Percentiles rank a stretch among this genome's conserved stretches.
These are phyloP conservation scores for Nepenthes gracilis DNA, from an alignment of 148 eudicot genomes.

Conservation along the genomic window DNA sequence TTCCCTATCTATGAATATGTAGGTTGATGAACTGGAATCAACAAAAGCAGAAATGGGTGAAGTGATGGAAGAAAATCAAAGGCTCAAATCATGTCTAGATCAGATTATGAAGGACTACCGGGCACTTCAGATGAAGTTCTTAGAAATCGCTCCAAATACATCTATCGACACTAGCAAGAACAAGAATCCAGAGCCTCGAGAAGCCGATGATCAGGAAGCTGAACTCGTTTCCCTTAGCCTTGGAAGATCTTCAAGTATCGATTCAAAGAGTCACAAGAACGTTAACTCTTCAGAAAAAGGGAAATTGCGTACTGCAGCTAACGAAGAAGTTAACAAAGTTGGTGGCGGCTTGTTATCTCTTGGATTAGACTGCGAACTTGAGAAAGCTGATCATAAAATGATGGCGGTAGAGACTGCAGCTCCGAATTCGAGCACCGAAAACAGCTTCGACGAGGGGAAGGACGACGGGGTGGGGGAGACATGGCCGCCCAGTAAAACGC, in stretches of 20 bases:
- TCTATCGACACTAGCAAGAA: slow-evolving; percentile 3
- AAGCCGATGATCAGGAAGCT: slow-evolving; percentile 13
- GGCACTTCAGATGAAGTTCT: slow-evolving; percentile 46
- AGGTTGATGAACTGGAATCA: slow-evolving; percentile 43
- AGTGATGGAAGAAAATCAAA: slow-evolving; percentile 69
- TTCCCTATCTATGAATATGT: neutral
- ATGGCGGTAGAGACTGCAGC: neutral
- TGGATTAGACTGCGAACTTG: slow-evolving; percentile 38
- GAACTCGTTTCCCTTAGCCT: slow-evolving; percentile 62
- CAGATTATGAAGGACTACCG: slow-evolving; percentile 52
- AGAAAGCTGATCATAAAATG: slow-evolving; percentile 4
- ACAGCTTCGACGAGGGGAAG: slow-evolving; percentile 32
- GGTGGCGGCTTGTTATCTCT: slow-evolving; percentile 31
- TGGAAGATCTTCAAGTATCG: slow-evolving; percentile 44
- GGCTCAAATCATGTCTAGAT: slow-evolving; percentile 41
- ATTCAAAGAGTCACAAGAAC: slow-evolving; percentile 11
- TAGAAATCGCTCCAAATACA: slow-evolving; percentile 14
- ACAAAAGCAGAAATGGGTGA: slow-evolving; percentile 65
- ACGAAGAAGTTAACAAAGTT: slow-evolving; percentile 11
- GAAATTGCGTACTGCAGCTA: neutral
- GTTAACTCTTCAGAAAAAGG: neutral
- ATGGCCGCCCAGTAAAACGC: slow-evolving; percentile 19
- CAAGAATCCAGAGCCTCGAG: slow-evolving; percentile 1
- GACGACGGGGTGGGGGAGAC: slow-evolving; percentile 26
- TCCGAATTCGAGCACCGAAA: slow-evolving; percentile 29